These are phyloP conservation scores for Pseudogymnoascus sp. DNA, from an alignment of 2,329 filamentous ascomycete species.

Conservation along the genomic window DNA sequence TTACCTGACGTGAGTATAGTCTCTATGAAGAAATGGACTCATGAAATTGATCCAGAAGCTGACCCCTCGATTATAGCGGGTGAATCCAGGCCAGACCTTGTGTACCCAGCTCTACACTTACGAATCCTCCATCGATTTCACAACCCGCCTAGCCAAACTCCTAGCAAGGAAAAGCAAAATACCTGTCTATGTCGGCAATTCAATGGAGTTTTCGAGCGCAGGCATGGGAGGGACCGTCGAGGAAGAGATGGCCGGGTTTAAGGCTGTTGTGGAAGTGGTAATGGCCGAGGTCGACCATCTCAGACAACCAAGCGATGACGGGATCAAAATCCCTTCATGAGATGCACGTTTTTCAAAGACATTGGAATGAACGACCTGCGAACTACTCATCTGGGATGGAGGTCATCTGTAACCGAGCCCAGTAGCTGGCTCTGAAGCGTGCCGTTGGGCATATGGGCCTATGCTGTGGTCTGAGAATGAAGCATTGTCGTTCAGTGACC, in stretches of 20 bases:
- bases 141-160: conserved; percentile 75
- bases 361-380: neutral
- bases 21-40: neutral
- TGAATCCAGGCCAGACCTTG: conserved; percentile 52
- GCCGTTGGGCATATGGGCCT: neutral
- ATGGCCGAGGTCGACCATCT: conserved; percentile 42
- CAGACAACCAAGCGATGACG: neutral
- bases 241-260: conserved; percentile 89
- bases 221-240: conserved; percentile 76
- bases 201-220: conserved; percentile 66
- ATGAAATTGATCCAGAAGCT: conserved; percentile 8
- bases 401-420: neutral
- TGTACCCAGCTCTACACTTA: conserved; percentile 73
- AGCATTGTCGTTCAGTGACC: neutral
- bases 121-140: conserved; percentile 75
- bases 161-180: conserved; percentile 64
- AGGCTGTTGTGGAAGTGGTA: conserved; percentile 64
- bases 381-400: neutral
- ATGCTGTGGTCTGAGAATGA: neutral
- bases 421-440: neutral
- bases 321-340: neutral
- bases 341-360: neutral
- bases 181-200: conserved; percentile 87
- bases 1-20: conserved; percentile 67
- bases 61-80: conserved; percentile 21